These are phyloP conservation scores for Populus euphratica DNA, from an alignment of 345 rosid species.

Conservation along the genomic window DNA sequence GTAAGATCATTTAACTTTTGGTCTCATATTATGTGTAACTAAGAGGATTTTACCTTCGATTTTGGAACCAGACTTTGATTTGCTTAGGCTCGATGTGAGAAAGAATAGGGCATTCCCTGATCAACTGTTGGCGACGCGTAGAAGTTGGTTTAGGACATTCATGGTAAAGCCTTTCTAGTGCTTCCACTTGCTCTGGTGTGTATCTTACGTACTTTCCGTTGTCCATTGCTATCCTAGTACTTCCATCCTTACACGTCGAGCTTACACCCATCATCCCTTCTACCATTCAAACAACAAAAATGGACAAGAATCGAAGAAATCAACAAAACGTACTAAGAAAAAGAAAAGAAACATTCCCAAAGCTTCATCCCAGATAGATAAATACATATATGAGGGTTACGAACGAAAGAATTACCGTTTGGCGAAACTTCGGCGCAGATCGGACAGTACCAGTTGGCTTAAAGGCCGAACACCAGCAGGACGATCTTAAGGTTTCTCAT, in stretches of 20 bases:
- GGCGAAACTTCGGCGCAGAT: conserved; percentile 8
- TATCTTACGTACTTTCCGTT: conserved; percentile 98
- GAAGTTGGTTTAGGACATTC: conserved; percentile 99
- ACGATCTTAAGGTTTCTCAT: neutral
- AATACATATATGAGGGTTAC: neutral
- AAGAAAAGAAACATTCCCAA: neutral
- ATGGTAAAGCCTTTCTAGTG: conserved; percentile 98
- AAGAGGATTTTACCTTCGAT: conserved; percentile 60
- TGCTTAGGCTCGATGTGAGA: conserved; percentile 96
- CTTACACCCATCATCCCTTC: conserved; percentile 58
- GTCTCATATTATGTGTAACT: neutral
- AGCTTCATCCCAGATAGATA: neutral
- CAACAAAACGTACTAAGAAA: neutral
- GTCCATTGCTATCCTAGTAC: conserved; percentile 42
- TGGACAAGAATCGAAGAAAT: neutral
- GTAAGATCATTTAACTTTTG: neutral
- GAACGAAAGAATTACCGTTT: conserved; percentile 9
- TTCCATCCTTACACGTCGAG: conserved; percentile 69
- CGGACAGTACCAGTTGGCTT: neutral
- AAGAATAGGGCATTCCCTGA: conserved; percentile 98
- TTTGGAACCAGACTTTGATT: conserved; percentile 99
- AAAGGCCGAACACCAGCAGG: neutral
- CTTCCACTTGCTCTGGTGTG: conserved; percentile 99
- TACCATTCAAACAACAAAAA: neutral
- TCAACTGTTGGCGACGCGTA: conserved; percentile 93